Percentiles rank a stretch among this genome's conserved stretches.
Conservation (phyloP, 305 asterid species). For the Caryopteris hybrid region DNA sequence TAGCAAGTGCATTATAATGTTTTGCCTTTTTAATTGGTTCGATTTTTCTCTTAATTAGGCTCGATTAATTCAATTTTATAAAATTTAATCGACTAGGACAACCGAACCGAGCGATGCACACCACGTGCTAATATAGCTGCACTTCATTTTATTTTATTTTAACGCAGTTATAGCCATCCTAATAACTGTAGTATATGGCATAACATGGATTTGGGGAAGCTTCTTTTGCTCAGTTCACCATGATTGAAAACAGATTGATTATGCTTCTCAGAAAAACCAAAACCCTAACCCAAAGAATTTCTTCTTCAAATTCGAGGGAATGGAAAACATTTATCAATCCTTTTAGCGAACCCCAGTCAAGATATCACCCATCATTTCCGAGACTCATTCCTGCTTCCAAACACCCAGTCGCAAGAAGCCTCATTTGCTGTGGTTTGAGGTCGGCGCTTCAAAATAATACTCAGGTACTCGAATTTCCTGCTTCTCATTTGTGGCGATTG, state of each 20-base stretch:
- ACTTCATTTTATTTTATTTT: too few species aligned
- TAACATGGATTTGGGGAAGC: not conserved
- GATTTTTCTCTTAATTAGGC: too few species aligned
- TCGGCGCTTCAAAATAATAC: slow-evolving; percentile 34
- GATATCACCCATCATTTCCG: slow-evolving; percentile 33
- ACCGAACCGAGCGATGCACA: too few species aligned
- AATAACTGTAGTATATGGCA: too few species aligned
- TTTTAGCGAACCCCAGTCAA: slow-evolving; percentile 32
- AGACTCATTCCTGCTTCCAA: slow-evolving; percentile 29
- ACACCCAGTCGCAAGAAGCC: slow-evolving; percentile 29
- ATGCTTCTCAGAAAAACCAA: slow-evolving; percentile 44
- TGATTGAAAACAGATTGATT: slow-evolving; percentile 50
- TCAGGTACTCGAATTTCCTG: slow-evolving; percentile 33
- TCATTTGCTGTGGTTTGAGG: slow-evolving; percentile 39
- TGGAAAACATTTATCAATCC: slow-evolving; percentile 28
- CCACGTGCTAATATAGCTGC: too few species aligned
- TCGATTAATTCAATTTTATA: too few species aligned
- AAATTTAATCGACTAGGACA: too few species aligned
- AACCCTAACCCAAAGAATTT: slow-evolving; percentile 26
- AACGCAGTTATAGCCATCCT: too few species aligned
- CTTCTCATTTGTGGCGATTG: too few species aligned
- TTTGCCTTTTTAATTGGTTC: too few species aligned
- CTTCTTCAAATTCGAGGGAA: slow-evolving; percentile 26
- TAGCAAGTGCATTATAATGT: too few species aligned
- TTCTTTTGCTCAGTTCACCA: not conserved